These are phyloP conservation scores for Umbelopsis vinacea DNA, from an alignment of 192 early-diverging fungal genomes.

Conservation along the genomic window DNA sequence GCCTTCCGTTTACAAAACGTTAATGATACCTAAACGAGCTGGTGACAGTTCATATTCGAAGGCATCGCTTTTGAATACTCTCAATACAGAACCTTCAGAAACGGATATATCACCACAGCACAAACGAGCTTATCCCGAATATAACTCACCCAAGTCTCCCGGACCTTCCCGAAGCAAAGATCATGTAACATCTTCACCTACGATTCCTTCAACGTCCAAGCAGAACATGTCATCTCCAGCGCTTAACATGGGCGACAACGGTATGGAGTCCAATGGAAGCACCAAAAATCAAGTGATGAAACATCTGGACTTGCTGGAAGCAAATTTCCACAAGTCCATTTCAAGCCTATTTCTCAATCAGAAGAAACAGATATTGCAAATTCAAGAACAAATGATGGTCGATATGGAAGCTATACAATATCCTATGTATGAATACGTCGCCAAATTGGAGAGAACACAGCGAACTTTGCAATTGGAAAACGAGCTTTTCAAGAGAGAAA, in stretches of 20 bases:
- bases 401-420: background rate
- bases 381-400: background rate
- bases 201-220: background rate
- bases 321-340: constrained; percentile 4
- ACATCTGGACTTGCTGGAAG: background rate
- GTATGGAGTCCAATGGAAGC: background rate
- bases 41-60: background rate
- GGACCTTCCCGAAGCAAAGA: background rate
- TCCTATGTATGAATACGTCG: constrained; percentile 1
- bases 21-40: background rate
- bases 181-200: background rate
- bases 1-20: background rate
- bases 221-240: background rate
- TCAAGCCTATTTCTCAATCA: background rate
- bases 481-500: background rate
- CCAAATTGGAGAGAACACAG: constrained; percentile 6
- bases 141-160: background rate
- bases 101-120: background rate
- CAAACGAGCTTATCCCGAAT: background rate
- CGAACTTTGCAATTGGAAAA: background rate
- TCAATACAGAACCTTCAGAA: background rate
- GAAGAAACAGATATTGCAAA: background rate
- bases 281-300: background rate
- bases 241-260: background rate
- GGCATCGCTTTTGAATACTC: background rate